These are phyloP conservation scores for Bauhinia variegata DNA, from an alignment of 306 rosid species.

Conservation along the genomic window DNA sequence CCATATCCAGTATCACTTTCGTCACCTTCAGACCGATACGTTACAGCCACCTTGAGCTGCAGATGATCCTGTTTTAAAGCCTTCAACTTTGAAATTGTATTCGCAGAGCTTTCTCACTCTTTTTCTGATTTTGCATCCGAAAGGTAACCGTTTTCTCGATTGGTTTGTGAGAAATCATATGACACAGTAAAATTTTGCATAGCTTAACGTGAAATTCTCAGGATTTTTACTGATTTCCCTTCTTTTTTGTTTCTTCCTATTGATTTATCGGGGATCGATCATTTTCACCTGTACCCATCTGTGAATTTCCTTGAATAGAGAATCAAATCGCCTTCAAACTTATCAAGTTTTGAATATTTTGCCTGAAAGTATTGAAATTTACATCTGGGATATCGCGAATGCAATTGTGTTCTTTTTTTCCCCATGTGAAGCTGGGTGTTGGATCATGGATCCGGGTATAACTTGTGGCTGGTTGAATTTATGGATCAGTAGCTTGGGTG, in stretches of 20 bases:
- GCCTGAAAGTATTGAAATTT: constrained; percentile 6
- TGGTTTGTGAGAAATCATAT: constrained; percentile 14
- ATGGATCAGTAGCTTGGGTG: neutral
- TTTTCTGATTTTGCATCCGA: neutral
- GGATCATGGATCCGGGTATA: constrained; percentile 38
- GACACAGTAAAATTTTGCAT: no score
- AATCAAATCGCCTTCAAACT: neutral
- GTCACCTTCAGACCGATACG: constrained; percentile 23
- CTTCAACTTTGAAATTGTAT: no score
- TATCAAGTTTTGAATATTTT: constrained; percentile 17
- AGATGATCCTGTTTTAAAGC: no score
- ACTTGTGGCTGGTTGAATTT: neutral
- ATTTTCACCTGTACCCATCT: neutral
- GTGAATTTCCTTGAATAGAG: constrained; percentile 4
- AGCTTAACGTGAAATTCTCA: constrained; percentile 22
- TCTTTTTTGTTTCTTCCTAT: neutral
- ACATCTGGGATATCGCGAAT: constrained; percentile 8
- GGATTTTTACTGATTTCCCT: constrained; percentile 3
- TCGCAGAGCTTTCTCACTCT: neutral
- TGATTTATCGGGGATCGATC: constrained; percentile 23
- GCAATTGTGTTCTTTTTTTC: constrained; percentile 20
- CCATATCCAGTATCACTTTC: constrained; percentile 29
- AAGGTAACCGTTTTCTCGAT: constrained; percentile 33
- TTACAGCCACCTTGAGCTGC: constrained; percentile 12
- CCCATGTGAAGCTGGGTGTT: constrained; percentile 25